Percentiles rank a stretch among this genome's conserved stretches.
phyloP scores from a whole-genome alignment of 768 basidiomycete species.

The Omphalotus guepiniiformis region DNA sequence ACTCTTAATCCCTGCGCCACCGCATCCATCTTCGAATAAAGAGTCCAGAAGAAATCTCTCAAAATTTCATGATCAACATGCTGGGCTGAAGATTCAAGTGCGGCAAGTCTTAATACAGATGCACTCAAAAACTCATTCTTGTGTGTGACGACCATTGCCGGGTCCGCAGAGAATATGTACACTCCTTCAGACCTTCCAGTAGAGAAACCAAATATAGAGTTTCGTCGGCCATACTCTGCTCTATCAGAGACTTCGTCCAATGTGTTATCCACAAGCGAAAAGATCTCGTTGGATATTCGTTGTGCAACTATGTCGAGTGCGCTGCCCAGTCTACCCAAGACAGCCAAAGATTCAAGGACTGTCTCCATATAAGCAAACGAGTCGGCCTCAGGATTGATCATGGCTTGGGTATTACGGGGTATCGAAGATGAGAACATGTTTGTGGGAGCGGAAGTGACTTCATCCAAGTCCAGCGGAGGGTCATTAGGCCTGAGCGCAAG shows the following conservation, averaged over 20 bases:
- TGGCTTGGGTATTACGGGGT: background rate
- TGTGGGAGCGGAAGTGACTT: slow-evolving; percentile 19
- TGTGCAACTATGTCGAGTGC: slow-evolving; percentile 83
- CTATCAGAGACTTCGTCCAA: slow-evolving; percentile 91
- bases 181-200: slow-evolving; percentile 44
- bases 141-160: slow-evolving; percentile 20
- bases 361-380: slow-evolving; percentile 93
- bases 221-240: slow-evolving; percentile 68
- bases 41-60: slow-evolving; percentile 92
- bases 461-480: slow-evolving; percentile 62
- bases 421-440: background rate
- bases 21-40: slow-evolving; percentile 94
- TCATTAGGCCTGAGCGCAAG: slow-evolving; percentile 75
- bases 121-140: slow-evolving; percentile 38
- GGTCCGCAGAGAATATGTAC: slow-evolving; percentile 42
- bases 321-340: slow-evolving; percentile 81
- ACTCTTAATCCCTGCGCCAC: slow-evolving; percentile 89
- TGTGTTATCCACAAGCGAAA: slow-evolving; percentile 78
- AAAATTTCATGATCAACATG: slow-evolving; percentile 81
- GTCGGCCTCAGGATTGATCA: slow-evolving; percentile 80
- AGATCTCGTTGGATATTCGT: slow-evolving; percentile 80
- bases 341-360: slow-evolving; percentile 87
- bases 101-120: slow-evolving; percentile 60
- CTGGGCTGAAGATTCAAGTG: slow-evolving; percentile 69
- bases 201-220: slow-evolving; percentile 31